Conservation (phyloP, 2,329 filamentous ascomycete genomes). For the Colletotrichum filicis region DNA sequence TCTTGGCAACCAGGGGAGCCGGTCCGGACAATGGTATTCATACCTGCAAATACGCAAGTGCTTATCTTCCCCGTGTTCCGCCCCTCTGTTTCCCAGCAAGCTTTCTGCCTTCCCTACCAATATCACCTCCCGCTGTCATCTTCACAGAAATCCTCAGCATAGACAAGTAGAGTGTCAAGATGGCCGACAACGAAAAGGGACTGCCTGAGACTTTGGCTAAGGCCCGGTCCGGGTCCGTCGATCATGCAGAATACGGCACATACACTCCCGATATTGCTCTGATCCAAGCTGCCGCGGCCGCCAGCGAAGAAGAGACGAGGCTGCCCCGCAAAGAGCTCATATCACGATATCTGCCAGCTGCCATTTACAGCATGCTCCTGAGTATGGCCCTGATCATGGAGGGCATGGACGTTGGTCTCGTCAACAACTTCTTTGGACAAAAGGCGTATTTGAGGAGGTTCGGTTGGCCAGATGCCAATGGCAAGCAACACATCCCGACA, state of each 20-base stretch:
- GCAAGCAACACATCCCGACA: slow-evolving; percentile 52
- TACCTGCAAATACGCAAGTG: background rate
- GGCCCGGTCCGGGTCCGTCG: slow-evolving; percentile 23
- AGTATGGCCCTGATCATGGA: slow-evolving; percentile 46
- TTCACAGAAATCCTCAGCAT: background rate
- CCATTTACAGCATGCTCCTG: slow-evolving; percentile 42
- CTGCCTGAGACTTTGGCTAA: background rate
- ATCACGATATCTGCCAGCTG: slow-evolving; percentile 43
- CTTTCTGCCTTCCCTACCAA: background rate
- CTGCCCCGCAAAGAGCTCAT: slow-evolving; percentile 46
- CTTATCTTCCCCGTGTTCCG: background rate
- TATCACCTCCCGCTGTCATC: background rate
- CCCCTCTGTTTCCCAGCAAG: background rate
- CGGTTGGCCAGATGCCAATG: slow-evolving; percentile 45
- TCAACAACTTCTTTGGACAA: slow-evolving; percentile 52
- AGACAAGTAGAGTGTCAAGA: background rate
- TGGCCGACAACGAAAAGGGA: background rate
- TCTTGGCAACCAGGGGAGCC: background rate
- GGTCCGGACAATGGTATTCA: background rate
- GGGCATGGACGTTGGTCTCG: slow-evolving; percentile 50
- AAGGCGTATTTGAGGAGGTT: slow-evolving; percentile 45
- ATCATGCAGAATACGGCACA: slow-evolving; percentile 40
- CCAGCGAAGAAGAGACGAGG: slow-evolving; percentile 42
- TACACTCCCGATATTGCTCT: slow-evolving; percentile 42
- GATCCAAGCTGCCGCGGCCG: slow-evolving; percentile 46